Conservation (phyloP, 2,329 filamentous ascomycete genomes). For the Sordariomycetes sp. region DNA sequence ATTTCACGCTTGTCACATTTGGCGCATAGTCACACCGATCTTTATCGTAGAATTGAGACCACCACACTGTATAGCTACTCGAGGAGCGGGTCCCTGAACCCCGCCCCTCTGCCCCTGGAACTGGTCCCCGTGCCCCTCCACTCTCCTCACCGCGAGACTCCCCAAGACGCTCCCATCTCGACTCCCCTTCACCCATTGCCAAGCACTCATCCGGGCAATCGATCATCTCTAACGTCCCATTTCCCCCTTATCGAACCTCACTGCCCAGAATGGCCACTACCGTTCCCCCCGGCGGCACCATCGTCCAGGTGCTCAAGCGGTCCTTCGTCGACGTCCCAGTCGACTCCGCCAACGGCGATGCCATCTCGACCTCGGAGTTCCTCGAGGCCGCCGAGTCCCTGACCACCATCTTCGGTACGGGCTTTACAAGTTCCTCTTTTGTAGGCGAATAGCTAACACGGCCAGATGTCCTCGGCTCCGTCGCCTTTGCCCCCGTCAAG, state of each 20-base stretch:
- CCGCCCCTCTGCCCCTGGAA: background rate
- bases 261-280: constrained; percentile 35
- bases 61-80: no score
- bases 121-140: no score
- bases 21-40: no score
- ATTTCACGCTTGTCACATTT: no score
- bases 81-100: background rate
- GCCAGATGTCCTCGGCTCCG: constrained; percentile 51
- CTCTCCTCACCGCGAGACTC: background rate
- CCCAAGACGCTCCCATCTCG: background rate
- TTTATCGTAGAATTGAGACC: no score
- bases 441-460: constrained; percentile 2
- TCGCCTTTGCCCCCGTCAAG: constrained; percentile 86
- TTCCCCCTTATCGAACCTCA: background rate
- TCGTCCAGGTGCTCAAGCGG: constrained; percentile 74
- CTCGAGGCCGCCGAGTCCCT: constrained; percentile 83
- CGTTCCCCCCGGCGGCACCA: constrained; percentile 59
- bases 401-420: constrained; percentile 71
- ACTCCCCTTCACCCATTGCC: background rate
- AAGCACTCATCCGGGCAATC: background rate
- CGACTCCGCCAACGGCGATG: constrained; percentile 61
- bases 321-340: constrained; percentile 79
- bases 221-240: background rate
- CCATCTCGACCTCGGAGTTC: constrained; percentile 75
- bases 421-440: background rate